Evolutionary conservation across 108 stramenopile species (phyloP), one percentile per base, ranked within the genome.

Genomic region (Nitzschia sp.): DNA sequence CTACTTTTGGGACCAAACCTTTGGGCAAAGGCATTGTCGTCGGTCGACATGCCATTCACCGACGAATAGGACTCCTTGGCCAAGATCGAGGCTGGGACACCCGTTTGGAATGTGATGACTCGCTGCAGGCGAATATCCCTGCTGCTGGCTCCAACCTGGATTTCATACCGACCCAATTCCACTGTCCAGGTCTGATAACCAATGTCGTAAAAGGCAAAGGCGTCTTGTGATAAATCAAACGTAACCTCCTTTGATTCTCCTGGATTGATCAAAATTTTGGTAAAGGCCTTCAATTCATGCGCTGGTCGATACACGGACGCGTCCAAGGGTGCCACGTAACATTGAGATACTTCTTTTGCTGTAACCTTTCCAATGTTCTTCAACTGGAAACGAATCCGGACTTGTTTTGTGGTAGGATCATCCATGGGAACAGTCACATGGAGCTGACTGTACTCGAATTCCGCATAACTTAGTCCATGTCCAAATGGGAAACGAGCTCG

Each of bases 201-300:
- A 53, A 79, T 65, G 30, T 85, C 85, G 47, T 54, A 85, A 30
- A 76, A 81, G 17, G 70, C 30, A 59, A 85, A 85, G 21, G 74
- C 66, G 30, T 57, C 59, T 30, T 27, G 42, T 18, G 31, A 29
- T 54, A 79, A 54, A n/a, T 85, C 85, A 18, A 97, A 85, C 0
- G 91, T 83, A 30, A 97, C 83, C 2, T 87, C 82, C 74, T 95
- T 92, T 56, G 79, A 68, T 65, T 97, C 94, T 1, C 95, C 93
- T 5, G 96, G 95, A 68, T 97, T 92, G 67, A 99, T 94, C 23
- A 95, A 87, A 1, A 99, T 90, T 19, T 94, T 91, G 6, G 92
- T 86, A 71, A 82, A 85, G 28, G 38, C 71, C 33, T 82, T 74
- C 29, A 85, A 48, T 60, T 85, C 81, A 42, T 82, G 85, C 4